These are phyloP conservation scores for Camellia japonica DNA, from an alignment of 148 eudicot genomes.

Conservation along the genomic window DNA sequence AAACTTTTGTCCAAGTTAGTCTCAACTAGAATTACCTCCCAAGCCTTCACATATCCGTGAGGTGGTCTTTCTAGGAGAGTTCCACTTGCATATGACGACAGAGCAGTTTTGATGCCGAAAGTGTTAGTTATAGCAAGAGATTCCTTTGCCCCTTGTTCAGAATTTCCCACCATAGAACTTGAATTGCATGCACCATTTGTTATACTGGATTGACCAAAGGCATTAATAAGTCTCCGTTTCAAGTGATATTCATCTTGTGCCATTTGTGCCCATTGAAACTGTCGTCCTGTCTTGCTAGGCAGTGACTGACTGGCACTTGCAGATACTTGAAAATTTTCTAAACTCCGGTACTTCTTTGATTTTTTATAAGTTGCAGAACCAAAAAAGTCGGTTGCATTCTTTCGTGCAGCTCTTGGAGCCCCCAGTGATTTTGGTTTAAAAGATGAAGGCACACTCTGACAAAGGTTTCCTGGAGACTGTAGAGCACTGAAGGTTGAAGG, in stretches of 20 bases:
- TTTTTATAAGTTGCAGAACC: not conserved
- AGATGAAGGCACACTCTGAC: not conserved
- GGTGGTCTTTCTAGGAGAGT: not conserved
- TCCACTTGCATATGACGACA: not conserved
- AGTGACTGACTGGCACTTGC: not conserved
- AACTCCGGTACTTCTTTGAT: not conserved
- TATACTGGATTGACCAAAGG: not conserved
- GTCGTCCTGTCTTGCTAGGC: not conserved
- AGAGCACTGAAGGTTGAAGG: not conserved
- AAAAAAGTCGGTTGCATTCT: not conserved
- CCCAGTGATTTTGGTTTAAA: not conserved
- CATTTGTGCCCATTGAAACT: not conserved
- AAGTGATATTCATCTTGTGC: not conserved
- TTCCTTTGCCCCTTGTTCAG: not conserved
- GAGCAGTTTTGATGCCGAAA: not conserved
- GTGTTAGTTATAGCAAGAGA: not conserved
- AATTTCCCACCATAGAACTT: not conserved
- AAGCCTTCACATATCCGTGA: not conserved
- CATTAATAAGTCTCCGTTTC: not conserved
- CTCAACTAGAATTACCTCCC: not conserved
- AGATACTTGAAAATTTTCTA: not conserved
- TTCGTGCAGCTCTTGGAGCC: not conserved
- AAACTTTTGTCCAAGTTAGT: not conserved
- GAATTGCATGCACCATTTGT: not conserved
- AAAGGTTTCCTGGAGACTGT: not conserved